Percentiles rank a stretch among this genome's conserved stretches.
Conservation (phyloP, 2,329 filamentous ascomycete species). For the Pseudogymnoascus sp. region DNA sequence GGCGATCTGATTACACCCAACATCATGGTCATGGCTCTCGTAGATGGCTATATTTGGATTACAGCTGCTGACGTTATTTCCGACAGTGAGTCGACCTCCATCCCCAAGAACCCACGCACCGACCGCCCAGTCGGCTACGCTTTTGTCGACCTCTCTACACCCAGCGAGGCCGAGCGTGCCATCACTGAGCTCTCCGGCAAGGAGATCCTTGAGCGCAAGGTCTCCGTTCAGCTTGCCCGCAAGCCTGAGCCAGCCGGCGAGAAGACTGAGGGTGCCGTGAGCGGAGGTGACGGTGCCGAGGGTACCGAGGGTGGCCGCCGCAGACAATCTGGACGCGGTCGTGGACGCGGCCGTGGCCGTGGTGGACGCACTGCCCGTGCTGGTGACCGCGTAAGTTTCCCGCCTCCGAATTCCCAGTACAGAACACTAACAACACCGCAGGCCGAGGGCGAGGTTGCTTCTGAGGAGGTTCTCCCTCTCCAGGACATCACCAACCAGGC, state of each 20-base stretch:
- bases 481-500: conserved; percentile 53
- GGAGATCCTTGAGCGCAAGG: conserved; percentile 97
- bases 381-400: conserved; percentile 55
- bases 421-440: not conserved
- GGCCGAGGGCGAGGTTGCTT: conserved; percentile 27
- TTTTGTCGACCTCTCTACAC: conserved; percentile 95
- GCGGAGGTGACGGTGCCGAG: conserved; percentile 60
- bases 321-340: conserved; percentile 55
- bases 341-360: conserved; percentile 58
- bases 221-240: conserved; percentile 95
- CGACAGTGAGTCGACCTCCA: conserved; percentile 89
- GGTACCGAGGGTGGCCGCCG: conserved; percentile 60
- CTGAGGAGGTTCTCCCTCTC: conserved; percentile 49
- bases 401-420: not conserved
- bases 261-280: conserved; percentile 62
- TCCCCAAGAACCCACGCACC: conserved; percentile 98
- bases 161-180: conserved; percentile 88
- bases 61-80: conserved; percentile 29
- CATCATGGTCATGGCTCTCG: not conserved
- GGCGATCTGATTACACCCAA: not conserved
- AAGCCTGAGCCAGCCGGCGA: conserved; percentile 84
- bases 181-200: conserved; percentile 94
- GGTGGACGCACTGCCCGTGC: conserved; percentile 56
- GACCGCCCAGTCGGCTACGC: conserved; percentile 97
- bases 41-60: not conserved